Base-by-base conservation (phyloP, 805 yeast genomes). In the Yarrowia alimentaria region DNA sequence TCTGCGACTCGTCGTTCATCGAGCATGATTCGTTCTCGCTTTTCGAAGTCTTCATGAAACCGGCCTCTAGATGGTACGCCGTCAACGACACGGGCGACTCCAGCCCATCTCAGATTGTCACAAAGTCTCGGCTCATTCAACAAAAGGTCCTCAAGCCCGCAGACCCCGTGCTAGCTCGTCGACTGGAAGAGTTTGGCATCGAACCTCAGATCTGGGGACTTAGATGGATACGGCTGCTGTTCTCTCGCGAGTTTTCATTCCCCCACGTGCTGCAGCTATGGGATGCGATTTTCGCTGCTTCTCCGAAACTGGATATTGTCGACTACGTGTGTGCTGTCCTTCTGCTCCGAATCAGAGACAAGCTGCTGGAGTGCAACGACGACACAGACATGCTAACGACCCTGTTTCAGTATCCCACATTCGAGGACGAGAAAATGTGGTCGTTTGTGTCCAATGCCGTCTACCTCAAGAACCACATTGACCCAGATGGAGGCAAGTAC, bases 201-300 rank as follows among this genome's bases (percentile, higher is more conserved):
- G 70, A 66, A 53, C 68, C 70, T 1, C 70, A 66, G 54, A 58
- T 66, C 17, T 66, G 70, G 70, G 70, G 66, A 3, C 58, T 66
- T 6, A 56, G 68, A 18, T 67, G 69, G 69, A 57, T 67, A 22
- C 54, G 70, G 11, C 54, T 67, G 30, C 52, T 67, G 33, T 66
- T 67, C 35, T 61, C 67, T 7, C 55, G 71, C 12, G 71, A 67
- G 54, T 67, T 67, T 52, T 57, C 55, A 9, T 63, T 66, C 38
- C 35, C 54, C 16, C 52, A 51, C n/a, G 50, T 57, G 34, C 54
- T 67, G 30, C 32, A 22, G 10, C 47, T 67, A 14, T 67, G 70
- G 70, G 71, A 68, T 38, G 57, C 63, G 10, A 40, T 67, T 11
- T 67, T 67, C 53, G 69, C 68, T 12, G 63, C 64, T 3, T 65